Conservation (phyloP, 1,139 yeast genomes). For the Blastobotrys capitulatus region DNA sequence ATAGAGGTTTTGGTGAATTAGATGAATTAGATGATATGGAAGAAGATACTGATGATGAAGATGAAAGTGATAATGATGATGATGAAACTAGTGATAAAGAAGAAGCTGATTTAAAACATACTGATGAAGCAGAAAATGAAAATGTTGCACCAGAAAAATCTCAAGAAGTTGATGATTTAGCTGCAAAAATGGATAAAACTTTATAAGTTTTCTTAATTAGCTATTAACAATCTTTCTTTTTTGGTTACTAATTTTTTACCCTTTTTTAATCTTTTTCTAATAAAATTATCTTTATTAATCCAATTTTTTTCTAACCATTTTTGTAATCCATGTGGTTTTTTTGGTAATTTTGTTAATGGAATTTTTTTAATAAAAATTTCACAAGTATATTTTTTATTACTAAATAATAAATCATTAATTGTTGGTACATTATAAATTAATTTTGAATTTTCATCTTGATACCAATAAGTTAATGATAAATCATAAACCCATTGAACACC, state of each 20-base stretch:
- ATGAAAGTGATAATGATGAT: conserved; percentile 64
- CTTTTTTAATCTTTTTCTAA: conserved; percentile 9
- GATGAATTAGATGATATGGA: conserved; percentile 94
- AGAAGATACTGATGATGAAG: conserved; percentile 81
- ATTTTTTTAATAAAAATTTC: conserved; percentile 28
- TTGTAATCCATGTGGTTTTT: conserved; percentile 30
- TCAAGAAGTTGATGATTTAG: conserved; percentile 51
- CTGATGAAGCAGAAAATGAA: conserved; percentile 44
- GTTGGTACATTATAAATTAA: neutral
- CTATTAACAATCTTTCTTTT: neutral
- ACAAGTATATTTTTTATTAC: neutral
- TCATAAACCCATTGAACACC: conserved; percentile 40
- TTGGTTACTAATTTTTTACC: neutral
- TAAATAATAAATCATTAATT: neutral
- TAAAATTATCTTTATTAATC: conserved; percentile 22
- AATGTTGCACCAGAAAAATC: conserved; percentile 36
- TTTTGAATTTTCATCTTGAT: neutral
- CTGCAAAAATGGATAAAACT: conserved; percentile 49
- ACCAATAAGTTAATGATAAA: conserved; percentile 44
- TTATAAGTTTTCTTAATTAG: conserved; percentile 8
- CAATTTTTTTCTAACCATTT: conserved; percentile 28
- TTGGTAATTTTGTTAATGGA: conserved; percentile 46
- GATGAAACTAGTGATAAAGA: conserved; percentile 64
- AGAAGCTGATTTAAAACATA: conserved; percentile 54
- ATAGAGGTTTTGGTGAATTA: conserved; percentile 71